Conservation (phyloP, 805 yeast species). For the Lipomyces anomalus region DNA sequence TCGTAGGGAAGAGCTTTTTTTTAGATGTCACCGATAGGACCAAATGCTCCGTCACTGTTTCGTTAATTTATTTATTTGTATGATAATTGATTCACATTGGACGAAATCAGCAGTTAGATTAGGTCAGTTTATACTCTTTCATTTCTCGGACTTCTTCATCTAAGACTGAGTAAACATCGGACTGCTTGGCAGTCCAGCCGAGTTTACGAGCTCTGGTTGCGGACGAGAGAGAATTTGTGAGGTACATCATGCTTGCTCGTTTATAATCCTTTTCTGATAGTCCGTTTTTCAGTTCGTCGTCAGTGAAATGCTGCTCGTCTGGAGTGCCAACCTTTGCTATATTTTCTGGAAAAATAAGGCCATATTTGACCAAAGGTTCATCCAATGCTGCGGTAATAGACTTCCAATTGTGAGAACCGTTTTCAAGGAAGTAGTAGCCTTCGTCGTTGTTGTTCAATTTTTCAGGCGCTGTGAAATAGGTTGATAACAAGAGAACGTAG, state of each 20-base stretch:
- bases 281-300: not conserved
- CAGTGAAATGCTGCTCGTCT: conserved; percentile 2
- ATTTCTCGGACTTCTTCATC: conserved; percentile 29
- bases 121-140: no score
- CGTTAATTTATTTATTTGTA: no score
- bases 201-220: conserved; percentile 13
- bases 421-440: conserved; percentile 38
- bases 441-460: conserved; percentile 31
- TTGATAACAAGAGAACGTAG: conserved; percentile 29
- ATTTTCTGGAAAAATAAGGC: conserved; percentile 6
- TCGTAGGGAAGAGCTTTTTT: no score
- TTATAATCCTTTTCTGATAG: not conserved
- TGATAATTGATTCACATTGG: no score
- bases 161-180: conserved; percentile 7
- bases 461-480: conserved; percentile 25
- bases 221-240: conserved; percentile 10
- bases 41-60: no score
- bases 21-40: no score
- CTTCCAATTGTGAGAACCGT: conserved; percentile 33
- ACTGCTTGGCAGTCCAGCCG: conserved; percentile 16
- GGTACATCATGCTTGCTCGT: not conserved
- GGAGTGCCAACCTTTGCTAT: conserved; percentile 6
- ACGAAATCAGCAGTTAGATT: no score
- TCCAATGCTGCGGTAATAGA: conserved; percentile 30
- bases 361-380: conserved; percentile 21